A percentile compares a stretch with the other conserved stretches of the same genome.
phyloP scores from a whole-genome alignment of 352 stramenopile genomes.

The Globisporangium megalacanthum region DNA sequence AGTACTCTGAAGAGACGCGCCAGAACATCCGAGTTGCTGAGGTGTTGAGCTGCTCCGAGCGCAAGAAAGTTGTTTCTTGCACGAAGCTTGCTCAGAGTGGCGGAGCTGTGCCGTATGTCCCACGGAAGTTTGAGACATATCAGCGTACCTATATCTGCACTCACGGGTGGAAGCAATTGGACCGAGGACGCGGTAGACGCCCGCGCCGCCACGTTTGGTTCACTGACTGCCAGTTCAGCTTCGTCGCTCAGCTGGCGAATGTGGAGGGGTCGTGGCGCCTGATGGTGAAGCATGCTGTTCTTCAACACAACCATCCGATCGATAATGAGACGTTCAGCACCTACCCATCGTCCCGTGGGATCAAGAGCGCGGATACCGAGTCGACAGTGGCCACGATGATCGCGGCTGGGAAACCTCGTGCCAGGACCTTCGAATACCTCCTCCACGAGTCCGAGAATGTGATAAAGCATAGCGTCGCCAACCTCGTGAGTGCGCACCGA shows the following conservation, averaged over 20 bases:
- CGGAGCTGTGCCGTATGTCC: neutral
- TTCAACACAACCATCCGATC: neutral
- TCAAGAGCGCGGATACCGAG: too few relatives aligned
- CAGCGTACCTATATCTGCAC: neutral
- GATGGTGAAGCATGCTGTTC: neutral
- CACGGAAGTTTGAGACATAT: neutral
- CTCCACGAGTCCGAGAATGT: too few relatives aligned
- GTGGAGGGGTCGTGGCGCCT: neutral
- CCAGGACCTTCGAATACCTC: too few relatives aligned
- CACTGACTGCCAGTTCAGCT: neutral
- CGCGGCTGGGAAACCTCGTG: too few relatives aligned
- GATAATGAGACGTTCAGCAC: neutral
- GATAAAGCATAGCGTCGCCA: too few relatives aligned
- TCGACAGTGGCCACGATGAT: too few relatives aligned
- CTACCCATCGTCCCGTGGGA: neutral
- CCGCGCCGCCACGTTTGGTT: neutral
- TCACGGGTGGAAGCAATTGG: neutral
- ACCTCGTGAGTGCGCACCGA: too few relatives aligned
- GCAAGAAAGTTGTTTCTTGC: neutral
- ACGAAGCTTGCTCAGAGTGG: neutral
- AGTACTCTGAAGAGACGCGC: neutral
- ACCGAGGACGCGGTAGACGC: neutral
- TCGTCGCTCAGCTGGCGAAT: neutral
- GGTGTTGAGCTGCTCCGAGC: neutral
- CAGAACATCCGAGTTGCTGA: neutral